A percentile compares a stretch with the other conserved stretches of the same genome.
These are phyloP conservation scores for Pleomassaria siparia DNA, from an alignment of 2,329 filamentous ascomycete species.

Conservation along the genomic window DNA sequence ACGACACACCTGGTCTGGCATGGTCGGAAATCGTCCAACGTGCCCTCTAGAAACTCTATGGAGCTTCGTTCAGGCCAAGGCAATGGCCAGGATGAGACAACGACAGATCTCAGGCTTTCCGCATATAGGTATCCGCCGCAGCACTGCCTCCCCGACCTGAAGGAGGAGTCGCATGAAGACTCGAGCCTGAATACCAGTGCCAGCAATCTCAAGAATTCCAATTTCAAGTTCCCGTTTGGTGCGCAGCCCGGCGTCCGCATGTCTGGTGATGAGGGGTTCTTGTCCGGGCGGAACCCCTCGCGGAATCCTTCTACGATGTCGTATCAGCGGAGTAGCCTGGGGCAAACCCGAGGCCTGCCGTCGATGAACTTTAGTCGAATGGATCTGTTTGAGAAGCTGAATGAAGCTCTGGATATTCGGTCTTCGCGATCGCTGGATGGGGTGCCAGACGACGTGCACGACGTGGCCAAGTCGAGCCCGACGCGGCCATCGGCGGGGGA, in stretches of 20 bases:
- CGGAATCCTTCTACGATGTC: conserved; percentile 22
- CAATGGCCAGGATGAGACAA: conserved; percentile 29
- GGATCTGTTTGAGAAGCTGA: conserved; percentile 49
- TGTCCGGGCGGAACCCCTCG: conserved; percentile 22
- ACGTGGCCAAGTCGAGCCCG: conserved; percentile 33
- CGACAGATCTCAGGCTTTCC: conserved; percentile 36
- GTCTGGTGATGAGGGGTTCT: conserved; percentile 24
- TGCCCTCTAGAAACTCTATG: conserved; percentile 8
- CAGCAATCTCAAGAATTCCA: conserved; percentile 34
- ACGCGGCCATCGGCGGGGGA: conserved; percentile 40
- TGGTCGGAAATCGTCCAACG: conserved; percentile 15
- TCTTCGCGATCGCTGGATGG: conserved; percentile 43
- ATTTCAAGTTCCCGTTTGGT: conserved; percentile 26
- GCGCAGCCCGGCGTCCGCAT: conserved; percentile 17
- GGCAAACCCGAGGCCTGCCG: conserved; percentile 44
- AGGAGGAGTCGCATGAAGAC: conserved; percentile 53
- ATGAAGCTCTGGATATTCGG: conserved; percentile 46
- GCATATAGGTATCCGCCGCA: conserved; percentile 34
- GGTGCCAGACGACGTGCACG: conserved; percentile 31
- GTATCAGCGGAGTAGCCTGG: conserved; percentile 18
- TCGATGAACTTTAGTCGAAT: conserved; percentile 52
- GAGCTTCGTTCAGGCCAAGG: conserved; percentile 14
- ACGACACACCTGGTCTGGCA: conserved; percentile 40
- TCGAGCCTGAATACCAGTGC: conserved; percentile 45
- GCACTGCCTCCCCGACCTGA: conserved; percentile 48